These are phyloP conservation scores for Phaeophleospora eucalypticola DNA, from an alignment of 2,329 filamentous ascomycete genomes.

Conservation along the genomic window DNA sequence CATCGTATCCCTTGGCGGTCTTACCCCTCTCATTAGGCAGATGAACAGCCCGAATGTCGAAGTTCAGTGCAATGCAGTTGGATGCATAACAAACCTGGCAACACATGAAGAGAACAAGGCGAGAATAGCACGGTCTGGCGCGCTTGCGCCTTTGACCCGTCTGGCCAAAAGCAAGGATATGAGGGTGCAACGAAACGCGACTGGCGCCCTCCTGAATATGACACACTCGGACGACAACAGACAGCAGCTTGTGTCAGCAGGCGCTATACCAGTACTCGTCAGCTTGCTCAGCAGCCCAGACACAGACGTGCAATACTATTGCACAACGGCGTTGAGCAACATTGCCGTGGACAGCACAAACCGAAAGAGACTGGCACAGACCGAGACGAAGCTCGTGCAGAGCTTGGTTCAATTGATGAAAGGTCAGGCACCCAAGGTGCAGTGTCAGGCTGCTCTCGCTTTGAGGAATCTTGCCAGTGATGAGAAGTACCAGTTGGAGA, in stretches of 20 bases:
- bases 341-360: slow-evolving; percentile 94
- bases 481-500: slow-evolving; percentile 97
- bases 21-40: slow-evolving; percentile 88
- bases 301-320: slow-evolving; percentile 98
- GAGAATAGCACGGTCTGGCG: slow-evolving; percentile 93
- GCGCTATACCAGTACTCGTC: slow-evolving; percentile 95
- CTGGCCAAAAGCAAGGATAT: slow-evolving; percentile 97
- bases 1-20: slow-evolving; percentile 86
- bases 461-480: slow-evolving; percentile 94
- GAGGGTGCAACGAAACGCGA: slow-evolving; percentile 96
- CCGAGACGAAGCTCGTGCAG: slow-evolving; percentile 85
- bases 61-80: slow-evolving; percentile 97
- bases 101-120: slow-evolving; percentile 99
- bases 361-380: slow-evolving; percentile 83
- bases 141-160: slow-evolving; percentile 81
- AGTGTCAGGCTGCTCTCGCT: slow-evolving; percentile 92
- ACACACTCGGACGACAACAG: slow-evolving; percentile 99
- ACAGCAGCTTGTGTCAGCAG: slow-evolving; percentile 93
- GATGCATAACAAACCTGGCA: slow-evolving; percentile 96
- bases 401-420: slow-evolving; percentile 96
- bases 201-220: slow-evolving; percentile 95
- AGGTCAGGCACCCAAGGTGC: slow-evolving; percentile 92
- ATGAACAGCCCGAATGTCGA: slow-evolving; percentile 98
- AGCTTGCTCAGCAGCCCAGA: slow-evolving; percentile 89
- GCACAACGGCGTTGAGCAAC: slow-evolving; percentile 96